A percentile compares a stretch with the other conserved stretches of the same genome.
Conservation (phyloP, 2,329 filamentous ascomycete genomes). For the Penicillium olsonii region DNA sequence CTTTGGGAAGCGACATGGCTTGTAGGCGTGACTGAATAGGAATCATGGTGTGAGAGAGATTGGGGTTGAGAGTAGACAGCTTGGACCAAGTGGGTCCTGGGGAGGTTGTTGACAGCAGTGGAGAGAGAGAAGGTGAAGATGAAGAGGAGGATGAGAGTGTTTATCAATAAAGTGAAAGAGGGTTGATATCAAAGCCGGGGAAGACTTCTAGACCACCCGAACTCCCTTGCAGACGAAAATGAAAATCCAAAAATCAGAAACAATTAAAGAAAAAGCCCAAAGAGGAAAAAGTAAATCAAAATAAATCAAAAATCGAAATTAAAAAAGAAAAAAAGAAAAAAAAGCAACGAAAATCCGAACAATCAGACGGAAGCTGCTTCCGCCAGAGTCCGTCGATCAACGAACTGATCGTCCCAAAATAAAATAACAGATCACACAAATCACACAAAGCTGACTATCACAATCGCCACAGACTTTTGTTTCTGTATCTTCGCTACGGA, state of each 20-base stretch:
- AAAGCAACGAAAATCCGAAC: slow-evolving; percentile 5
- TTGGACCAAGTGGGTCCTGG: slow-evolving; percentile 7
- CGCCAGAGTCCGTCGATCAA: slow-evolving; percentile 4
- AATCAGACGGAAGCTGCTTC: slow-evolving; percentile 8
- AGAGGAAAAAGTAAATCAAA: not conserved
- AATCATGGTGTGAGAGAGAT: slow-evolving; percentile 17
- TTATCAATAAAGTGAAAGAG: slow-evolving; percentile 22
- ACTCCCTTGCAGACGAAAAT: slow-evolving; percentile 26
- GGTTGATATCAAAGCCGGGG: slow-evolving; percentile 25
- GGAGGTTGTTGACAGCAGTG: slow-evolving; percentile 2
- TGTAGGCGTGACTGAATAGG: slow-evolving; percentile 26
- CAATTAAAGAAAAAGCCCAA: not conserved
- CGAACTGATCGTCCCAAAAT: slow-evolving; percentile 2
- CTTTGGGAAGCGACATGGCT: slow-evolving; percentile 24
- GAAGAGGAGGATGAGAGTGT: slow-evolving; percentile 10
- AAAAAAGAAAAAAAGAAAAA: not conserved
- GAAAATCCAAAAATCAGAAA: slow-evolving; percentile 16
- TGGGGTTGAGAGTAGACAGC: not conserved
- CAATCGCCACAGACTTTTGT: too few species aligned
- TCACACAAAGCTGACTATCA: too few species aligned
- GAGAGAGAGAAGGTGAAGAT: not conserved
- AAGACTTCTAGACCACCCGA: slow-evolving; percentile 29
- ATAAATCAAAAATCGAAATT: not conserved
- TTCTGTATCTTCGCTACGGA: too few species aligned
- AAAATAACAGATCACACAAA: not conserved